Conservation (phyloP, 768 basidiomycete species). For the Filobasidium floriforme region DNA sequence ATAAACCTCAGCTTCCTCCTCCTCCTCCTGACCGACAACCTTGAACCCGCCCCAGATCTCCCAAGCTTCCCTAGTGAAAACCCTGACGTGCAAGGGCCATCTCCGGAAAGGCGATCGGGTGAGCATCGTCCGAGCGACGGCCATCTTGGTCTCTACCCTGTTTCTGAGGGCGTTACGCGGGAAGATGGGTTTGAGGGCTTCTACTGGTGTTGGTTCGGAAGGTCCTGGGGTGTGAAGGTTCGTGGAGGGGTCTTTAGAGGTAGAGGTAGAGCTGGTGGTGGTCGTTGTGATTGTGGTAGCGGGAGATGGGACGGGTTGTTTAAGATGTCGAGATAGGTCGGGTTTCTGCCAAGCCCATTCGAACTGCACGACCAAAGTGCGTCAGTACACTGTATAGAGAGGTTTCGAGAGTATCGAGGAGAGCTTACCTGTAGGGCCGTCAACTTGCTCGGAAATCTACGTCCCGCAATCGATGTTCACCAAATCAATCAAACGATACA, state of each 20-base stretch:
- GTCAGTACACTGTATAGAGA: neutral
- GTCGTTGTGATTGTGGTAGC: neutral
- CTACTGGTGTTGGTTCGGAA: neutral
- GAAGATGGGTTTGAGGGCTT: conserved; percentile 30
- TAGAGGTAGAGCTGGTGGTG: conserved; percentile 1
- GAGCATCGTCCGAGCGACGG: conserved; percentile 58
- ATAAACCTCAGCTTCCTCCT: neutral
- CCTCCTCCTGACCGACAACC: neutral
- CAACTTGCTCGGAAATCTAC: conserved; percentile 65
- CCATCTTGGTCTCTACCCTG: conserved; percentile 36
- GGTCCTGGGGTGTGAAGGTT: conserved; percentile 18
- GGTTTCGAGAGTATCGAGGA: neutral
- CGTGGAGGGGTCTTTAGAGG: conserved; percentile 1
- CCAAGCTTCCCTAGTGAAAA: conserved; percentile 62
- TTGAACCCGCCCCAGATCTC: conserved; percentile 51
- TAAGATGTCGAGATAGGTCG: conserved; percentile 59
- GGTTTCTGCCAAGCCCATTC: conserved; percentile 82
- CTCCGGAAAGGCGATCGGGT: conserved; percentile 59
- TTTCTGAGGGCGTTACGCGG: conserved; percentile 36
- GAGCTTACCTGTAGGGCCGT: conserved; percentile 52
- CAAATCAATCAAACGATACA: conserved; percentile 15
- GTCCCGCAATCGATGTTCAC: no score
- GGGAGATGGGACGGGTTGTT: conserved; percentile 32
- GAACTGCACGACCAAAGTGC: conserved; percentile 50
- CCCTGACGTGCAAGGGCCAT: conserved; percentile 67